Evolutionary conservation across 225 moss, liverwort and hornwort species (phyloP).

Genomic region (Bryoerythrophyllum caledonicum): DNA sequence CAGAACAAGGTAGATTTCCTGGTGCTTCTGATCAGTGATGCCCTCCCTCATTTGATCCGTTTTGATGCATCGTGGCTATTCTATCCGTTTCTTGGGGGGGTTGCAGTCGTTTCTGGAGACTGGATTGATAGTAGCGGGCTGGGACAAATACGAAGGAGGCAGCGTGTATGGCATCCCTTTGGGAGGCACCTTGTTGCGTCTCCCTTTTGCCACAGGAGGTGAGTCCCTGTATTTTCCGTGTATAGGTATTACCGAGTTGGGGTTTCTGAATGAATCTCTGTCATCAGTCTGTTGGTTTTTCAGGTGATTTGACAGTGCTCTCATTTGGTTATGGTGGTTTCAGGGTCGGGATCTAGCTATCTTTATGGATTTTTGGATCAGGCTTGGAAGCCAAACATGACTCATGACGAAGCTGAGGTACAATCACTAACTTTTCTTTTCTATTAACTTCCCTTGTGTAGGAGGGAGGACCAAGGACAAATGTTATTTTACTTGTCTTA

Average conservation of each 20-base stretch:
- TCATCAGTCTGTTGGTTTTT: background rate
- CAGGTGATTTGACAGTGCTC: conserved; percentile 6
- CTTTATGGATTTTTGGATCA: conserved; percentile 97
- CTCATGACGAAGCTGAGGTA: conserved; percentile 85
- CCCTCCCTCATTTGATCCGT: background rate
- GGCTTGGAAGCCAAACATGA: conserved; percentile 92
- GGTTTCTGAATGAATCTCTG: conserved; percentile 9
- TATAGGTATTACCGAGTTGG: background rate
- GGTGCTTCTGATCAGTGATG: background rate
- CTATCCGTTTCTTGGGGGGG: background rate
- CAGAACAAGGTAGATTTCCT: conserved; percentile 78
- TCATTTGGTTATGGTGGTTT: conserved; percentile 16
- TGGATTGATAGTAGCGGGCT: conserved; percentile 94
- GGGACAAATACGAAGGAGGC: conserved; percentile 98
- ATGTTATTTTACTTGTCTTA: conserved; percentile 1
- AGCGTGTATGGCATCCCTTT: conserved; percentile 93
- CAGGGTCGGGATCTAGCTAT: conserved; percentile 98
- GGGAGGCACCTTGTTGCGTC: conserved; percentile 90
- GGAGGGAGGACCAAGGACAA: background rate
- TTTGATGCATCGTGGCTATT: conserved; percentile 11
- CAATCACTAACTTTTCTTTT: background rate
- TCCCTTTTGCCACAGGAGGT: conserved; percentile 62
- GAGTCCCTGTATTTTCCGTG: background rate
- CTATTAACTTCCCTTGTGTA: background rate
- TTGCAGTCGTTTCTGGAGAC: conserved; percentile 82